These are phyloP conservation scores for Lojkania enalia DNA, from an alignment of 2,329 filamentous ascomycete species.

Conservation along the genomic window DNA sequence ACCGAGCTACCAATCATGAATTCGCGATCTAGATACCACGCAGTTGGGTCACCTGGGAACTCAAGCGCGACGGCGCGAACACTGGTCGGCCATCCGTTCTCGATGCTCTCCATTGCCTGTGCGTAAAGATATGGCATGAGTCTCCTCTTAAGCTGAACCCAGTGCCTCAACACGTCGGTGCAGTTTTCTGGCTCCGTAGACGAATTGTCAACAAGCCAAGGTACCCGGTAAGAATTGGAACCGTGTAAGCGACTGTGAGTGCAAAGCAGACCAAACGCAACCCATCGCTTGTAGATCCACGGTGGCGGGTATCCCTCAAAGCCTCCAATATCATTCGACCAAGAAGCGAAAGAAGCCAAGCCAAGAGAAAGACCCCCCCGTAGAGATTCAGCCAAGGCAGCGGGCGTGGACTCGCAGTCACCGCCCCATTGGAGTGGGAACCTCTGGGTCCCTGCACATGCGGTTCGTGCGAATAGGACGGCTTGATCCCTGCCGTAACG, in stretches of 20 bases:
- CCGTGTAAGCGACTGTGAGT: constrained; percentile 72
- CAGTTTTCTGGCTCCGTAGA: constrained; percentile 52
- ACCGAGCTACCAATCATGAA: constrained; percentile 72
- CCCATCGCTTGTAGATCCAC: constrained; percentile 77
- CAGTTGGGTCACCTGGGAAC: constrained; percentile 70
- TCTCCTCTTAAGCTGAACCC: constrained; percentile 57
- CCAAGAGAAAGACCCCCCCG: constrained; percentile 67
- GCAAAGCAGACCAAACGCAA: constrained; percentile 73
- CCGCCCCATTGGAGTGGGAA: constrained; percentile 71
- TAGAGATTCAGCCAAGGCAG: constrained; percentile 72
- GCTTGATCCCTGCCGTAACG: constrained; percentile 56
- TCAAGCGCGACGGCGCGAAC: constrained; percentile 69
- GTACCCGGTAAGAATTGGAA: constrained; percentile 71
- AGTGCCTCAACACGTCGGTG: constrained; percentile 59
- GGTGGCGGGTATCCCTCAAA: constrained; percentile 70
- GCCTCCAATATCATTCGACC: constrained; percentile 72
- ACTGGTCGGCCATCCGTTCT: constrained; percentile 61
- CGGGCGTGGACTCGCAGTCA: constrained; percentile 73
- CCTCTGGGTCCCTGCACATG: constrained; percentile 68
- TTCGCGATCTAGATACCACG: constrained; percentile 69
- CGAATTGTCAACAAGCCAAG: constrained; percentile 71
- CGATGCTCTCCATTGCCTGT: constrained; percentile 55
- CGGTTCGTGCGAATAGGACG: constrained; percentile 69
- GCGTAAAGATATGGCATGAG: constrained; percentile 63
- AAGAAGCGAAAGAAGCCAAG: constrained; percentile 67